phyloP scores from a whole-genome alignment of 2,329 filamentous ascomycete species.

The Laburnicola sp. region DNA sequence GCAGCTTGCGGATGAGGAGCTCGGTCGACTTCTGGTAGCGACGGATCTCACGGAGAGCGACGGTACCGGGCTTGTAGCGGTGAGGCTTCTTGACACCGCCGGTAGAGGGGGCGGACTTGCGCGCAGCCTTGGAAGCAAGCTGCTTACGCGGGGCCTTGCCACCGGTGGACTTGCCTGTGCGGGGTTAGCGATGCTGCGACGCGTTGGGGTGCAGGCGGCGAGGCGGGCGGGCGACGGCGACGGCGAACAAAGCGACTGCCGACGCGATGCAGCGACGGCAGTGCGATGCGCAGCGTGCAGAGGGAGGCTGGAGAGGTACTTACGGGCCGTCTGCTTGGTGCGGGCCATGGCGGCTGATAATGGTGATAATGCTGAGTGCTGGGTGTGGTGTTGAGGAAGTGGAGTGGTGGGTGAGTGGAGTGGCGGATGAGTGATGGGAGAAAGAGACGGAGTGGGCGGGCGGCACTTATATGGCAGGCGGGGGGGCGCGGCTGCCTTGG shows the following conservation, averaged over 20 bases:
- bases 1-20: slow-evolving; percentile 77
- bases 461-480: slow-evolving; percentile 45
- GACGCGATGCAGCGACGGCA: slow-evolving; percentile 13
- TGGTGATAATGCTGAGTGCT: slow-evolving; percentile 26
- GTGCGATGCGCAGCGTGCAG: slow-evolving; percentile 26
- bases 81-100: slow-evolving; percentile 66
- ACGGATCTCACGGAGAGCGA: slow-evolving; percentile 88
- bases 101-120: slow-evolving; percentile 96
- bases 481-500: slow-evolving; percentile 39
- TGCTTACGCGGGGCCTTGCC: slow-evolving; percentile 84
- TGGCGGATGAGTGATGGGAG: slow-evolving; percentile 38
- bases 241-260: slow-evolving; percentile 15
- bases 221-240: slow-evolving; percentile 10
- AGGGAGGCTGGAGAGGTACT: slow-evolving; percentile 41
- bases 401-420: slow-evolving; percentile 33
- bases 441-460: slow-evolving; percentile 40
- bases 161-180: slow-evolving; percentile 71
- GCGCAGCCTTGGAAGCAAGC: slow-evolving; percentile 98
- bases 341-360: slow-evolving; percentile 52
- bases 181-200: slow-evolving; percentile 33
- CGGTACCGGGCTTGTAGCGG: slow-evolving; percentile 64
- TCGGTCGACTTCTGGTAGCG: slow-evolving; percentile 89
- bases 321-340: slow-evolving; percentile 61
- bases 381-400: slow-evolving; percentile 24
- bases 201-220: slow-evolving; percentile 22